Evolutionary conservation across 2,329 filamentous ascomycete genomes (phyloP), one percentile per base, ranked within the genome.

Genomic region (Colletotrichum lentis): DNA sequence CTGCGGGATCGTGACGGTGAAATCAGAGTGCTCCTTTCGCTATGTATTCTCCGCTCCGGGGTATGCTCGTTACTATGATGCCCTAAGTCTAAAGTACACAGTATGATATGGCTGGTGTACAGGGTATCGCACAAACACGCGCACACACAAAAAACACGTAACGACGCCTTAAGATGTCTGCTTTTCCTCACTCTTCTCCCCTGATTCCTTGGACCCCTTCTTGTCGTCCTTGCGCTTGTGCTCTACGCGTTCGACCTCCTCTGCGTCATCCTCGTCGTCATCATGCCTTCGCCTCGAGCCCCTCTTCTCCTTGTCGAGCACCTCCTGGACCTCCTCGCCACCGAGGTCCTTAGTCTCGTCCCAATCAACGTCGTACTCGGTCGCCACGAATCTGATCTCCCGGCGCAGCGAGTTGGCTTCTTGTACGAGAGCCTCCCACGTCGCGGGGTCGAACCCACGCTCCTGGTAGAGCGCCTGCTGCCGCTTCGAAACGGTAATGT

Each of bases 291-390:
- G 76, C 44, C 76, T 77, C 39, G 77, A 77, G 64, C 79, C 78
- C 46, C 77, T 79, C 70, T 81, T 78, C 74, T 88, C 86, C 69
- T 84, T 80, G 69, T 87, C 85, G 39, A 90, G 76, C 18, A 84
- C 83, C 72, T 87, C 80, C 76, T 83, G 84, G 0, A 89, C 85
- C 39, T 91, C 85, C 73, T 90, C 87, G n/a, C 86, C 86, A 14
- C 88, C 88, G 59, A 95, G 87, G 72, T 96, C 92, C 70, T 82
- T 82, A 69, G 84, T 85, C 80, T 96, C 93, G 73, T 97, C 88
- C 92, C 93, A 97, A 59, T 95, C 92, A 8, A 94, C 92, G 73
- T 96, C 93, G 76, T 97, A 97, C 79, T 97, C 93, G 41, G 89
- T 87, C 0, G 94, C 93, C 10, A 96, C 87, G 18, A 85, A 84